These are phyloP conservation scores for Saccharomyces hybrid DNA, from an alignment of 1,139 yeast species.

Conservation along the genomic window DNA sequence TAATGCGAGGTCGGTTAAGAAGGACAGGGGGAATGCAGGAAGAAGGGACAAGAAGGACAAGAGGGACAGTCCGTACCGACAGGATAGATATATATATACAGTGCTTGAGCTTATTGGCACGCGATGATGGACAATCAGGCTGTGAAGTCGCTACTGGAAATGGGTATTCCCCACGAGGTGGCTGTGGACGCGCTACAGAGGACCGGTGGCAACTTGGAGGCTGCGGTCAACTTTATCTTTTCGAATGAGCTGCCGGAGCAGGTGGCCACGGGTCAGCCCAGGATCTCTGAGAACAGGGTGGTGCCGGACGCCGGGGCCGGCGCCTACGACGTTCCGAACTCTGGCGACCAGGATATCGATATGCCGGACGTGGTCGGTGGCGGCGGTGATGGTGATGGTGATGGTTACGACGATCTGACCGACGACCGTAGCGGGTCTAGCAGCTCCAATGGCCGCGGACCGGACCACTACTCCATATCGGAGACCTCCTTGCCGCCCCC, in stretches of 20 bases:
- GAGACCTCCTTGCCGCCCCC: slow-evolving; percentile 6
- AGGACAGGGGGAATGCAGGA: neutral
- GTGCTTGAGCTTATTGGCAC: neutral
- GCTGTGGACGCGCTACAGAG: slow-evolving; percentile 24
- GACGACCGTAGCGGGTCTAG: neutral
- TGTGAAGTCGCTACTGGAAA: slow-evolving; percentile 21
- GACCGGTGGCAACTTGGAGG: slow-evolving; percentile 24
- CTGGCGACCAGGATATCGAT: neutral
- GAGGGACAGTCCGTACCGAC: neutral
- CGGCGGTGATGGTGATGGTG: slow-evolving; percentile 6
- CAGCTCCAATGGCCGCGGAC: neutral
- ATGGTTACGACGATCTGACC: neutral
- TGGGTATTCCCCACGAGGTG: slow-evolving; percentile 27
- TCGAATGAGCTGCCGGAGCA: slow-evolving; percentile 13
- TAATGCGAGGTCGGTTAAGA: neutral
- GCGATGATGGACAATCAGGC: slow-evolving; percentile 2
- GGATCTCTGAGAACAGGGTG: neutral
- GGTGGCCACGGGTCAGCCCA: neutral
- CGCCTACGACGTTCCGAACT: neutral
- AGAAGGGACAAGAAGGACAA: neutral
- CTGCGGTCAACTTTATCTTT: slow-evolving; percentile 27
- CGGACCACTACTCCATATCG: neutral
- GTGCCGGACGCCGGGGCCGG: neutral
- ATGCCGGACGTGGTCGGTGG: slow-evolving; percentile 4
- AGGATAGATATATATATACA: neutral